Evolutionary conservation across 2,329 filamentous ascomycete genomes (phyloP), one percentile per base, ranked within the genome.

Genomic region (Pseudocercospora pini-densiflorae): DNA sequence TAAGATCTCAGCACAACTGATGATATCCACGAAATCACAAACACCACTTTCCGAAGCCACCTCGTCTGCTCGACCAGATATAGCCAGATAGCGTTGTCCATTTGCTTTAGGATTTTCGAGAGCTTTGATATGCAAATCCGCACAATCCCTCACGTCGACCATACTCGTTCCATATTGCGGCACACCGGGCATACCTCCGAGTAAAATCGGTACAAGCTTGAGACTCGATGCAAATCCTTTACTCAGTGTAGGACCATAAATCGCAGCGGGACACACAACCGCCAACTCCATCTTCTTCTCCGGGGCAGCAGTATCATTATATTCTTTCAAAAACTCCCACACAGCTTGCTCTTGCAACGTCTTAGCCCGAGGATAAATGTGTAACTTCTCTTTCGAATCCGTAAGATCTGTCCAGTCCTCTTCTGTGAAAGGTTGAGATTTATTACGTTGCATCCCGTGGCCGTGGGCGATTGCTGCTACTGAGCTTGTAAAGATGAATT

Each of bases 331-430:
- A 8, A 64, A 70, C 4, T 68, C 63, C 68, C 68, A 70, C 0
- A 61, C 68, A 3, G 68, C 66, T 53, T 66, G 49, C 40, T 70
- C 68, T n/a, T 68, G 63, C 7, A 66, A 27, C 24, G 68, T 70
- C 61, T 70, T 70, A 14, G 68, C 66, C 12, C 62, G 64, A 40
- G 66, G 58, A 23, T 70, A 70, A 21, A 70, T 61, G 16, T 70
- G 68, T 21, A 70, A 24, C 12, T 68, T 68, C 66, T 70, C 68
- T 47, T 66, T 68, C 31, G 61, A 49, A 14, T 63, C 64, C 8
- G 63, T 64, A 12, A 70, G 43, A 65, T 70, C 68, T 16, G 68
- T 68, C 68, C 68, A 70, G 27, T 70, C 68, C 6, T 65, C 59
- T 59, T 70, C 68, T 1, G 66, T 65, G 27, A 70, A 68, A 31